Percentiles rank a stretch among this genome's conserved stretches.
phyloP scores from a whole-genome alignment of 768 basidiomycete genomes.

The Termitomyces sp. region DNA sequence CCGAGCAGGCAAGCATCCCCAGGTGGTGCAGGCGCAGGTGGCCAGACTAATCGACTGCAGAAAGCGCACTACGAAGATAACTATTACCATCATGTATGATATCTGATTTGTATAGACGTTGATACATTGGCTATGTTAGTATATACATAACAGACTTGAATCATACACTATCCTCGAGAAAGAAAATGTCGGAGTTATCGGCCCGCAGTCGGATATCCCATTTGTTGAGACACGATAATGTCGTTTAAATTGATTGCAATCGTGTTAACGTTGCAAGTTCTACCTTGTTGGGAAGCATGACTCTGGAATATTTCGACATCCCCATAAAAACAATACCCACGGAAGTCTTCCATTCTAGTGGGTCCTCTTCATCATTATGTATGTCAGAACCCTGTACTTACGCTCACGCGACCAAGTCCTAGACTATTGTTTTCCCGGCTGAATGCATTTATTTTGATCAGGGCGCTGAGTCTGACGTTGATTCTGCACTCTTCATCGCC shows the following conservation, averaged over 20 bases:
- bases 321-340: neutral
- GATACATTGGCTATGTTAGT: neutral
- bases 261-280: neutral
- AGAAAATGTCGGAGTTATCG: neutral
- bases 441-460: conserved; percentile 5
- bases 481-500: conserved; percentile 3
- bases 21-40: conserved; percentile 4
- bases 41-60: neutral
- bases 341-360: conserved; percentile 7
- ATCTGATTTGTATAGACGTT: neutral
- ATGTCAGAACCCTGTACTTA: conserved; percentile 6
- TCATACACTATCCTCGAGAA: too few species aligned
- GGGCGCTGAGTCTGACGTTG: neutral
- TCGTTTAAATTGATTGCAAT: neutral
- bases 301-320: neutral
- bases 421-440: conserved; percentile 7
- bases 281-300: neutral
- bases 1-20: conserved; percentile 14
- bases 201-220: neutral
- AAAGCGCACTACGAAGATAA: conserved; percentile 2
- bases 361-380: conserved; percentile 1
- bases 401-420: neutral
- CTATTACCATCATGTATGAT: conserved; percentile 4
- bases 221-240: neutral
- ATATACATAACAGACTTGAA: too few species aligned